Base-by-base conservation (phyloP, 345 rosid species). In the Cardiospermum halicacabum region DNA sequence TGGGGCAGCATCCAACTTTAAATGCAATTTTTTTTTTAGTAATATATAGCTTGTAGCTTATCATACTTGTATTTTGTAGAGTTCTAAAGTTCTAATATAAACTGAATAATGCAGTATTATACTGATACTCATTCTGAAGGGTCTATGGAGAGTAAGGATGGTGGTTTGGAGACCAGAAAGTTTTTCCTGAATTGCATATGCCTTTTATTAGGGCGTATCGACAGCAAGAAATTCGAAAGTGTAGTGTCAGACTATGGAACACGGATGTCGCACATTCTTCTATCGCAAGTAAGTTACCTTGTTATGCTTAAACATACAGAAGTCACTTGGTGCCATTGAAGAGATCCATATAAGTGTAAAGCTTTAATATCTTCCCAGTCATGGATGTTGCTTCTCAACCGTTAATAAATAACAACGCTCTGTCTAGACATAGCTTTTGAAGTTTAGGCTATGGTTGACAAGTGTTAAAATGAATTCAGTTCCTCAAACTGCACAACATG, bases 151-250 rank as follows among this genome's bases (percentile, higher is more conserved):
- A 67, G 75, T 58, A 80, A 78, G 72, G 80, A 65, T 58, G 77
- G 77, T 74, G 71, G 87, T 69, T 56, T 79, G 42, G 91, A 84
- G 80, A 92, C 89, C 67, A 82, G 77, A 49, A 87, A 81, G 65
- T 89, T 92, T 81, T 92, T 92, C 80, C 68, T 89, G 42, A 86
- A 77, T 69, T 87, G 96, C 76, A 68, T 92, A 64, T 92, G 98
- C 82, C 98, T 92, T 68, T 74, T 92, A 26, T 78, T 92, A 80
- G 96, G 98, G 49, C 95, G 96, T 47, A 73, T 87, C 66, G 87
- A 83, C 60, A 72, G 85, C 60, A 87, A 80, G 77, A 87, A 78
- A 69, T 73, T 89, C 48, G 88, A 87, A 75, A 77, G 64, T 55
- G 68, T 66, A 24, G 27, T 85, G 59, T 80, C 79, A 24, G 93